Evolutionary conservation across 2,329 filamentous ascomycete species (phyloP), one percentile per base, ranked within the genome.

Genomic region (Fusarium gaditjirri): DNA sequence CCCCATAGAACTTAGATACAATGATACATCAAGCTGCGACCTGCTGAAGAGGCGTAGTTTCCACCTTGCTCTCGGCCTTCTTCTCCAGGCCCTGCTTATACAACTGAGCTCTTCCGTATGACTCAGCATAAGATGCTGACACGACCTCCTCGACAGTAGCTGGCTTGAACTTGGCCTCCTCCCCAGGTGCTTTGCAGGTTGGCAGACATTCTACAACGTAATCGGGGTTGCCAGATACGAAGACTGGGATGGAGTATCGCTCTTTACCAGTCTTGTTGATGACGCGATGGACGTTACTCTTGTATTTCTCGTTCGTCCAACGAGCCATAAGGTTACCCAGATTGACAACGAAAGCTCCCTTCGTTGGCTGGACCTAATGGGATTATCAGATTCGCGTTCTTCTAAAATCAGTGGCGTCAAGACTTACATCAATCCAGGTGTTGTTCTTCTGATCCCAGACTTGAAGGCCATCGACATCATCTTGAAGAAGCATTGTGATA

Each of bases 221-320:
- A 6, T 61, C 59, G 13, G 59, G 59, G 14, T 88, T 87, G 8
- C 87, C 87, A 60, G 86, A 85, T 61, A 88, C 85, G 77, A 89
- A 89, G 56, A 89, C 85, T 1, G 87, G 86, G n/a, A 89, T 81
- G 11, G 85, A 87, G 74, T 88, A 90, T 41, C 88, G 82, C 74
- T 88, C 85, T 14, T 78, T 80, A 4, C 80, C 81, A 6, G 83
- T 84, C 46, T 81, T 81, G 79, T 89, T 89, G 70, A 89, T 84
- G 31, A 90, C 88, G 12, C 87, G 81, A 75, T 90, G 88, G 8
- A 87, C 77, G 53, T 84, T 88, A 73, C 84, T 86, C 74, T 84
- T 85, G 79, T 88, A 90, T 52, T 81, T 78, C 21, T 85, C 84
- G 58, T 85, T 85, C 19, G 87, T 89, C 85, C 86, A 87, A 17